Percentiles rank a stretch among this genome's conserved stretches.
Conservation (phyloP, 2,329 filamentous ascomycete genomes). For the Aspergillus niger region DNA sequence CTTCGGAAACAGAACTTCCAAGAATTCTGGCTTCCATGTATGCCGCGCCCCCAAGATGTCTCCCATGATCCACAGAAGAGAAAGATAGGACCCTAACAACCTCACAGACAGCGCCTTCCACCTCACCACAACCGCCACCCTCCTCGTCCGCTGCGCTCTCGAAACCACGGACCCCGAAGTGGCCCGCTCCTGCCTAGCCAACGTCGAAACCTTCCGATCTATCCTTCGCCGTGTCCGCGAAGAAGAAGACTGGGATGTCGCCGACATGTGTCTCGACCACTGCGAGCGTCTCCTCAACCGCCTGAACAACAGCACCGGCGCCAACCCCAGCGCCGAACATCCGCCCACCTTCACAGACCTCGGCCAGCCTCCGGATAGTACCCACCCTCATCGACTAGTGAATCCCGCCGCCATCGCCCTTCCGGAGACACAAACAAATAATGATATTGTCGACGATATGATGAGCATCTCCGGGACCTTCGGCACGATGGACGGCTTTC, state of each 20-base stretch:
- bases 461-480: conserved; percentile 50
- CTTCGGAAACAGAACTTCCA: conserved; percentile 51
- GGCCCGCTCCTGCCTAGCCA: conserved; percentile 49
- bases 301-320: conserved; percentile 34
- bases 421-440: conserved; percentile 48
- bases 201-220: conserved; percentile 51
- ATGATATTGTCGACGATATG: conserved; percentile 50
- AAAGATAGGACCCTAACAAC: conserved; percentile 8
- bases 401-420: conserved; percentile 44
- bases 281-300: conserved; percentile 49
- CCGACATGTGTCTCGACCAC: conserved; percentile 56
- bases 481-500: conserved; percentile 49
- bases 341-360: neutral
- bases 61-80: neutral
- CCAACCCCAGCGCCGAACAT: conserved; percentile 10
- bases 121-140: conserved; percentile 56
- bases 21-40: conserved; percentile 57
- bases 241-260: conserved; percentile 58
- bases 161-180: conserved; percentile 53
- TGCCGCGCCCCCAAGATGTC: conserved; percentile 15
- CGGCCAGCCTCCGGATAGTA: conserved; percentile 17
- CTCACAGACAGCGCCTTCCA: conserved; percentile 52
- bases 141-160: conserved; percentile 54
- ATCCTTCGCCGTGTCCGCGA: conserved; percentile 51
- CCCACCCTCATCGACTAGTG: conserved; percentile 27